A percentile compares a stretch with the other conserved stretches of the same genome.
phyloP scores from a whole-genome alignment of 192 early-diverging fungal species.

The Entrophospora sp. region DNA sequence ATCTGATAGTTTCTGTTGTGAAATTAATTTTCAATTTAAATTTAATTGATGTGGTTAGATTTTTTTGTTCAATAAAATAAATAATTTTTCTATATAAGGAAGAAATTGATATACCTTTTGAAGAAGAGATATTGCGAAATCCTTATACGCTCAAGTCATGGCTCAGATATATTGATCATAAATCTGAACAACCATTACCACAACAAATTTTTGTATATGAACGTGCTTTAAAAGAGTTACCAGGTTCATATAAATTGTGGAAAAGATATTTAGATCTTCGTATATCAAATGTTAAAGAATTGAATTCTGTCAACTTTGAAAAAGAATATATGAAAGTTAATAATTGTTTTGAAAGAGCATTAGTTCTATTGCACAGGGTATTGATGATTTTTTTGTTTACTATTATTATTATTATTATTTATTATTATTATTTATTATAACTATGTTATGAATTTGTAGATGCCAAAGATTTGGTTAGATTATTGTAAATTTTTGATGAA shows the following conservation, averaged over 20 bases:
- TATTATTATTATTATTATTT: background rate
- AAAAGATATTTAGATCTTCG: slow-evolving; percentile 75
- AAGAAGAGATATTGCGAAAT: slow-evolving; percentile 58
- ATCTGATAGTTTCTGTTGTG: no score
- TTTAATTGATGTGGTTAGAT: no score
- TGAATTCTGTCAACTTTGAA: slow-evolving; percentile 44
- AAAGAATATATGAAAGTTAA: slow-evolving; percentile 60
- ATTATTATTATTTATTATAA: background rate
- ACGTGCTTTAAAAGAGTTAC: slow-evolving; percentile 77
- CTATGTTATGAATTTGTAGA: slow-evolving; percentile 32
- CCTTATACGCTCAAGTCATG: slow-evolving; percentile 70
- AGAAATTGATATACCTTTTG: slow-evolving; percentile 55
- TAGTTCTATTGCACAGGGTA: slow-evolving; percentile 87
- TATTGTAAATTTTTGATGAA: slow-evolving; percentile 64
- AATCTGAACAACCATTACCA: slow-evolving; percentile 38
- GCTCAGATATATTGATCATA: slow-evolving; percentile 88
- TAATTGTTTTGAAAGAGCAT: slow-evolving; percentile 74
- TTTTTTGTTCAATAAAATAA: no score
- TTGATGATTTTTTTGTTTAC: background rate
- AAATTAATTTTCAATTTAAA: no score
- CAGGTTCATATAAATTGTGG: slow-evolving; percentile 96
- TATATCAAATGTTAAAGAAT: slow-evolving; percentile 32
- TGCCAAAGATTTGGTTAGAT: slow-evolving; percentile 87
- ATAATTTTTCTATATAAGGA: no score
- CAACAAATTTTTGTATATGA: slow-evolving; percentile 68